Percentiles rank a stretch among this genome's conserved stretches.
Evolutionary conservation across 2,329 filamentous ascomycete genomes (phyloP).

Genomic region (Madurella fahalii): DNA sequence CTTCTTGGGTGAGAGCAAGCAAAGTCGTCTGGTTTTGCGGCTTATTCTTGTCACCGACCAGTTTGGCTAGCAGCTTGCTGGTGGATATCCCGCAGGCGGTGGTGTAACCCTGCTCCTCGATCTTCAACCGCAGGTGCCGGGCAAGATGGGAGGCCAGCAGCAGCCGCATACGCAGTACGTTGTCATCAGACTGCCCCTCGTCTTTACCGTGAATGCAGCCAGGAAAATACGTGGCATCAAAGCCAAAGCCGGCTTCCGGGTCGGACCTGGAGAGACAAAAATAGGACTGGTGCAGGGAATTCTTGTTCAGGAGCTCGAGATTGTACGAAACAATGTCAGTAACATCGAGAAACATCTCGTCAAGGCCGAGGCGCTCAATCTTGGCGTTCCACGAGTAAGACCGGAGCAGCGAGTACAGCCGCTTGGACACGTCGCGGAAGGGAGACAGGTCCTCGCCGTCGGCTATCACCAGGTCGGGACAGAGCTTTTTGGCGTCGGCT

Average conservation of each 20-base stretch:
- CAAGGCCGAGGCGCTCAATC: slow-evolving; percentile 80
- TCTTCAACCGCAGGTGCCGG: slow-evolving; percentile 62
- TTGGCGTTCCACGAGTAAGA: slow-evolving; percentile 72
- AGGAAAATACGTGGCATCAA: slow-evolving; percentile 64
- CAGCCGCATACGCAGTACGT: slow-evolving; percentile 54
- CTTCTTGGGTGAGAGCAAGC: slow-evolving; percentile 56
- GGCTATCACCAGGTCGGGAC: slow-evolving; percentile 79
- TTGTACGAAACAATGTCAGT: slow-evolving; percentile 87
- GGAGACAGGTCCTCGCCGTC: slow-evolving; percentile 81
- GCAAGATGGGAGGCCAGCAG: slow-evolving; percentile 79
- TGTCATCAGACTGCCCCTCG: slow-evolving; percentile 22
- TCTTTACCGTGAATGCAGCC: slow-evolving; percentile 50
- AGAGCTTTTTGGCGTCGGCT: slow-evolving; percentile 71
- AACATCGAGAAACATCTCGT: slow-evolving; percentile 84
- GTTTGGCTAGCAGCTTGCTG: slow-evolving; percentile 80
- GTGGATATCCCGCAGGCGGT: slow-evolving; percentile 84
- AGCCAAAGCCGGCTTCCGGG: slow-evolving; percentile 75
- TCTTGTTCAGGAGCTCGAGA: slow-evolving; percentile 61
- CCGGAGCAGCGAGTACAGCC: slow-evolving; percentile 68
- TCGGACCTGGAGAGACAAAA: slow-evolving; percentile 72
- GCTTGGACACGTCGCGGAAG: slow-evolving; percentile 84
- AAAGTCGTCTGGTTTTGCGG: slow-evolving; percentile 84
- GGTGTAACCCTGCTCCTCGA: slow-evolving; percentile 79
- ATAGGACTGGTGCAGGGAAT: slow-evolving; percentile 65
- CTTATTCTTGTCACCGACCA: slow-evolving; percentile 80